phyloP scores from a whole-genome alignment of 2,329 filamentous ascomycete genomes.

The Phaeoacremonium minimum region DNA sequence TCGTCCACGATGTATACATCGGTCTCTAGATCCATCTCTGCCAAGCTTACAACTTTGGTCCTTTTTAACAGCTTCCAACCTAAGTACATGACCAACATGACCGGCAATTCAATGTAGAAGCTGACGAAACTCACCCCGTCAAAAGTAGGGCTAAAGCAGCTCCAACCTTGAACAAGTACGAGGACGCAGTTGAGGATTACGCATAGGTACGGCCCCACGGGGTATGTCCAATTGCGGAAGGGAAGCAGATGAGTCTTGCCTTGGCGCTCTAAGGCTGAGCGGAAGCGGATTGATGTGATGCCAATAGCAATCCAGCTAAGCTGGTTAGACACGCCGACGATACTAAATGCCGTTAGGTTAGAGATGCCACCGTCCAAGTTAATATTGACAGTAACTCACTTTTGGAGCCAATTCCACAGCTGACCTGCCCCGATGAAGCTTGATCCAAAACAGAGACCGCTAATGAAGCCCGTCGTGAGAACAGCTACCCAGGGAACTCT shows the following conservation, averaged over 20 bases:
- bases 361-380: constrained; percentile 9
- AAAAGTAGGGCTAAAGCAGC: constrained; percentile 56
- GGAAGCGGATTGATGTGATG: constrained; percentile 62
- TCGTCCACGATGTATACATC: constrained; percentile 14
- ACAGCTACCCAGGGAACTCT: constrained; percentile 50
- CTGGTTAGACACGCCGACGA: constrained; percentile 65
- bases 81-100: constrained; percentile 52
- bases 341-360: constrained; percentile 24
- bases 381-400: constrained; percentile 34
- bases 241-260: constrained; percentile 58
- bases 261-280: constrained; percentile 49
- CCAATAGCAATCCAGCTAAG: constrained; percentile 63
- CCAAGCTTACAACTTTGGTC: constrained; percentile 11
- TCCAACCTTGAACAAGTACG: constrained; percentile 61
- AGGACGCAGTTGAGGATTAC: constrained; percentile 55
- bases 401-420: constrained; percentile 64
- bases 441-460: constrained; percentile 58
- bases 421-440: constrained; percentile 63
- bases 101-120: constrained; percentile 57
- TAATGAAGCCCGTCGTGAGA: constrained; percentile 46
- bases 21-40: constrained; percentile 16
- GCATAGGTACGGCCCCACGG: constrained; percentile 52
- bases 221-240: constrained; percentile 65
- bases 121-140: constrained; percentile 57
- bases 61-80: constrained; percentile 42